phyloP scores from a whole-genome alignment of 768 basidiomycete genomes.

The Auriscalpium microsporum region DNA sequence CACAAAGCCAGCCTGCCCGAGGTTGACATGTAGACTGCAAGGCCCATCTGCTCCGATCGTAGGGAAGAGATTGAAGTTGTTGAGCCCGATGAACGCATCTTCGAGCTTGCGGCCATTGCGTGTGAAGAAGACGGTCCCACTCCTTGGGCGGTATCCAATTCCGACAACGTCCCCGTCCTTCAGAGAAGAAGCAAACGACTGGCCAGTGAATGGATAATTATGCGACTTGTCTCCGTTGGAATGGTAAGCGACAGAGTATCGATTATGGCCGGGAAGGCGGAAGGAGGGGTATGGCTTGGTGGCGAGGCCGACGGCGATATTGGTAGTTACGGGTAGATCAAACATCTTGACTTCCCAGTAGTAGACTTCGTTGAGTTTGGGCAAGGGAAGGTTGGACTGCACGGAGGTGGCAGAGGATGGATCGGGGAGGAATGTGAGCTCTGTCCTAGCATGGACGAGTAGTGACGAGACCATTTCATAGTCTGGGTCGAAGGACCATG shows the following conservation, averaged over 20 bases:
- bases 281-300: conserved; percentile 97
- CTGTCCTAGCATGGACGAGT: conserved; percentile 90
- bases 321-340: conserved; percentile 83
- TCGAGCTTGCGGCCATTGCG: conserved; percentile 96
- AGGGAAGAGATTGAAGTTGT: conserved; percentile 90
- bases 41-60: conserved; percentile 95
- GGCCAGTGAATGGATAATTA: conserved; percentile 89
- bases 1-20: conserved; percentile 96
- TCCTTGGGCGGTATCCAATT: conserved; percentile 90
- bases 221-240: conserved; percentile 96
- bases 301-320: conserved; percentile 86
- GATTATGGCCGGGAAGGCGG: conserved; percentile 79
- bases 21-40: conserved; percentile 93
- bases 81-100: conserved; percentile 89
- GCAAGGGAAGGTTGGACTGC: conserved; percentile 92
- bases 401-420: conserved; percentile 92
- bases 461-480: conserved; percentile 91
- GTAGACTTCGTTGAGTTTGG: conserved; percentile 97
- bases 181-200: conserved; percentile 73
- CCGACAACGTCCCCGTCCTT: conserved; percentile 96
- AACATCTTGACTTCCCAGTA: conserved; percentile 99
- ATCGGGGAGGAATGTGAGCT: conserved; percentile 96
- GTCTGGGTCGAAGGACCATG: conserved; percentile 99
- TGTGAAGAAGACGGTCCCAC: conserved; percentile 98
- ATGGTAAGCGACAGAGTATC: conserved; percentile 89